Evolutionary conservation across 2,329 filamentous ascomycete genomes (phyloP), one percentile per base, ranked within the genome.

Genomic region (Fusarium sp.): DNA sequence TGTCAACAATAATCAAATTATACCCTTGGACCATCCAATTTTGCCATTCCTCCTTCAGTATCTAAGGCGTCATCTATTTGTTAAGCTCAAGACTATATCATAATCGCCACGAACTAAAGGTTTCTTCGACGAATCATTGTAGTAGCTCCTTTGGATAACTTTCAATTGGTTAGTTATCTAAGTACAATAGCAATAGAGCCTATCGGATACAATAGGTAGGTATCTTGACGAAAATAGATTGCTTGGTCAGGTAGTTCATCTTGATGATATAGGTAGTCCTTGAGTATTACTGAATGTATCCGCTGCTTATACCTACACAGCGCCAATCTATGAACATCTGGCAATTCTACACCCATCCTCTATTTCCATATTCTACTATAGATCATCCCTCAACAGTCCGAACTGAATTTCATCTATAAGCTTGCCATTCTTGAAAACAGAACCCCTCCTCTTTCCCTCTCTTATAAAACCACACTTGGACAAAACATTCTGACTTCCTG

Each of bases 381-480:
- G 32, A n/a, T 83, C 80, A 8, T 74, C 71, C 56, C 80, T 78
- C 47, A 82, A 54, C 30, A 85, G 63, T 1, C 81, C 78, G 60
- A 76, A 82, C 8, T 81, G 33, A 8, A 73, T 17, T 17, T 80
- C 67, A 62, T 83, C 83, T 46, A 78, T 59, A 8, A 81, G 49
- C 52, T 68, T 56, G 0, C 82, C 83, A 32, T 78, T 51, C 74
- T 86, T 87, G 62, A 77, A 77, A 10, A 77, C 67, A 0, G 81
- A 79, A 37, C 76, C 76, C 58, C 83, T 77, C 70, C 76, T 76
- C 30, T 75, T 71, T 1, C 84, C 84, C 71, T 87, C 85, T 17
- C 73, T 68, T 32, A 75, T 66, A 44, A 81, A 85, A 2, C 83
- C 83, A 7, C 71, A 75, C 58, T 80, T 82, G 56, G 70, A 71